These are phyloP conservation scores for Knufia fluminis DNA, from an alignment of 2,329 filamentous ascomycete species.

Conservation along the genomic window DNA sequence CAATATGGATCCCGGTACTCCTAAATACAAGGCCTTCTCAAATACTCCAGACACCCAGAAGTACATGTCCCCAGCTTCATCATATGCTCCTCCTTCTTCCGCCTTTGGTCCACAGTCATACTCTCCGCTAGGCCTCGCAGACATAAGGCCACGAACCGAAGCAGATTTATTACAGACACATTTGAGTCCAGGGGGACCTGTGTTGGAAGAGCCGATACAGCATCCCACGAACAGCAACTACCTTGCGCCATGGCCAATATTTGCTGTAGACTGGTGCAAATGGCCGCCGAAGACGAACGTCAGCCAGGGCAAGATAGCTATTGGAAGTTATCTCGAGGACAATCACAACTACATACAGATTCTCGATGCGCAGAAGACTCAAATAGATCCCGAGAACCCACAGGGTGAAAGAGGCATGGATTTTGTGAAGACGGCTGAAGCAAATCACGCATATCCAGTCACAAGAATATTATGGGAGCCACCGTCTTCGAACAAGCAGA, in stretches of 20 bases:
- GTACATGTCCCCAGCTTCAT: slow-evolving; percentile 51
- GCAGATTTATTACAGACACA: slow-evolving; percentile 66
- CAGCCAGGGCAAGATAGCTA: slow-evolving; percentile 81
- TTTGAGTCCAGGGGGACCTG: slow-evolving; percentile 47
- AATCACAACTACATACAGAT: slow-evolving; percentile 99
- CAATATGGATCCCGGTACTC: slow-evolving; percentile 40
- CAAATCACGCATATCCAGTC: slow-evolving; percentile 94
- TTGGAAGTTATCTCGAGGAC: slow-evolving; percentile 95
- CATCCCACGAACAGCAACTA: slow-evolving; percentile 77
- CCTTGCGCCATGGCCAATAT: slow-evolving; percentile 86
- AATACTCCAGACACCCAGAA: slow-evolving; percentile 52
- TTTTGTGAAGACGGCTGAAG: slow-evolving; percentile 88
- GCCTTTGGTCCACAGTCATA: slow-evolving; percentile 51
- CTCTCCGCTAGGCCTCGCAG: slow-evolving; percentile 80
- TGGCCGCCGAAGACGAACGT: slow-evolving; percentile 65
- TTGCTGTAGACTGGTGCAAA: slow-evolving; percentile 99
- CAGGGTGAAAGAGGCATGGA: slow-evolving; percentile 72
- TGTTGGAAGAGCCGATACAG: slow-evolving; percentile 59
- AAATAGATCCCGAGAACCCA: slow-evolving; percentile 58
- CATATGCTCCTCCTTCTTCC: slow-evolving; percentile 32
- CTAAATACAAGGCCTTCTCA: slow-evolving; percentile 54
- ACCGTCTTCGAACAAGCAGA: slow-evolving; percentile 87
- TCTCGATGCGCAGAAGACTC: slow-evolving; percentile 71
- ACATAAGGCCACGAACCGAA: slow-evolving; percentile 81
- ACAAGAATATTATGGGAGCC: slow-evolving; percentile 94